A percentile compares a stretch with the other conserved stretches of the same genome.
Evolutionary conservation across 2,329 filamentous ascomycete species (phyloP).

Genomic region (Endoconidiophora polonica): DNA sequence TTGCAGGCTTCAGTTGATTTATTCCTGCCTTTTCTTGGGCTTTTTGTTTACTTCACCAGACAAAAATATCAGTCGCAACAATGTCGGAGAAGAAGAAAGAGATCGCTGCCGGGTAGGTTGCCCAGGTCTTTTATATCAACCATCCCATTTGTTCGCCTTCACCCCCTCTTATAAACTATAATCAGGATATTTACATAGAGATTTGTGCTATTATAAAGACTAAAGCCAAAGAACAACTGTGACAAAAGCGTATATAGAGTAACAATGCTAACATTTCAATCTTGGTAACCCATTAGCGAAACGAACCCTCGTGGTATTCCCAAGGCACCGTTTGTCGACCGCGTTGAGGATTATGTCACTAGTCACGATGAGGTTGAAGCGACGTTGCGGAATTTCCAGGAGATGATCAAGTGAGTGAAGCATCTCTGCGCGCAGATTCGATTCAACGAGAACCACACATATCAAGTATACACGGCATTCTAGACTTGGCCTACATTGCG

Average conservation of each 20-base stretch:
- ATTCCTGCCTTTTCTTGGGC: too few relatives aligned
- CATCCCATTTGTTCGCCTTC: neutral
- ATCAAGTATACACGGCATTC: neutral
- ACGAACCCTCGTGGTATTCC: conserved; percentile 75
- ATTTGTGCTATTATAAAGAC: neutral
- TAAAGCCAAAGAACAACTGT: neutral
- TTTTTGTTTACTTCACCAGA: neutral
- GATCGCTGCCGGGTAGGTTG: conserved; percentile 10
- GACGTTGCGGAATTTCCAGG: conserved; percentile 69
- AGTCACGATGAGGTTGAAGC: conserved; percentile 63
- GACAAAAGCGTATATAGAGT: neutral
- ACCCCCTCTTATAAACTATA: neutral
- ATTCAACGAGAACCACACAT: too few relatives aligned
- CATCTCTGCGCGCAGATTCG: too few relatives aligned
- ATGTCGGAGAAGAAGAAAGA: conserved; percentile 10
- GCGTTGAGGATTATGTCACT: conserved; percentile 73
- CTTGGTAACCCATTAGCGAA: conserved; percentile 21
- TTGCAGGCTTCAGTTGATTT: too few relatives aligned
- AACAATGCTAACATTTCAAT: neutral
- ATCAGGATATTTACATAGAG: too few relatives aligned
- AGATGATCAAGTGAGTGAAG: conserved; percentile 69
- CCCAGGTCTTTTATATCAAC: neutral
- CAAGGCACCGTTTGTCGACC: conserved; percentile 70
- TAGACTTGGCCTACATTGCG: neutral
- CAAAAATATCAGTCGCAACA: neutral